Conservation (phyloP, 1,284 basidiomycete genomes). For the Ustilago tritici region DNA sequence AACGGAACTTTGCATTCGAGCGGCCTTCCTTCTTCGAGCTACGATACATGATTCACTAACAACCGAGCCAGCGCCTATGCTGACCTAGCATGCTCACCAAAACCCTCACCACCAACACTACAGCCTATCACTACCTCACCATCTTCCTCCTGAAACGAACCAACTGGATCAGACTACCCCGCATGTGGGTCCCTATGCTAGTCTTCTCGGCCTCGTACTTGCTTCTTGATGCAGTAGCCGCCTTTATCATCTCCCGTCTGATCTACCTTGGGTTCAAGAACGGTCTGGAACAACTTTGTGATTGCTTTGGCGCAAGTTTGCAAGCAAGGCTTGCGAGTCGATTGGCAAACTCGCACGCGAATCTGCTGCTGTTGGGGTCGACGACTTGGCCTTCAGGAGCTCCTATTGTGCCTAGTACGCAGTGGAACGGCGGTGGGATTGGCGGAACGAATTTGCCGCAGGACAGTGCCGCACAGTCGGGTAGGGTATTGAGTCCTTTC, state of each 20-base stretch:
- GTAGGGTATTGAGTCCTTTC: constrained; percentile 12
- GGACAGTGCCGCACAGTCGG: constrained; percentile 5
- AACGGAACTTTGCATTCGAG: neutral
- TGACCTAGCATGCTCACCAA: constrained; percentile 23
- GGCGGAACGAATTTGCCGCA: constrained; percentile 36
- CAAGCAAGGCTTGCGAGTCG: constrained; percentile 26
- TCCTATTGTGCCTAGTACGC: constrained; percentile 30
- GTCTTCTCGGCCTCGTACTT: constrained; percentile 41
- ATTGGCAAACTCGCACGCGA: constrained; percentile 4
- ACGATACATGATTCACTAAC: neutral
- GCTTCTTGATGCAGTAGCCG: constrained; percentile 40
- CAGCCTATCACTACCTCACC: neutral
- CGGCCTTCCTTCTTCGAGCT: neutral
- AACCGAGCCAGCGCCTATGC: constrained; percentile 2
- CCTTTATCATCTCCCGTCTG: constrained; percentile 38
- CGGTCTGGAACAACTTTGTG: constrained; percentile 20
- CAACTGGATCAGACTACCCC: neutral
- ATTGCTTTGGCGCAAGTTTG: constrained; percentile 26
- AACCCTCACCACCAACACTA: neutral
- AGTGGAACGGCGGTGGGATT: constrained; percentile 47
- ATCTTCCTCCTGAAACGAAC: neutral
- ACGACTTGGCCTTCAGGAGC: constrained; percentile 33
- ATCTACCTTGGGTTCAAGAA: constrained; percentile 36
- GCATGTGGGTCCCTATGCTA: constrained; percentile 39
- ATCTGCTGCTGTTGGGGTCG: constrained; percentile 23